Base-by-base conservation (phyloP, 2,329 filamentous ascomycete genomes). In the Aspergillus sp. region DNA sequence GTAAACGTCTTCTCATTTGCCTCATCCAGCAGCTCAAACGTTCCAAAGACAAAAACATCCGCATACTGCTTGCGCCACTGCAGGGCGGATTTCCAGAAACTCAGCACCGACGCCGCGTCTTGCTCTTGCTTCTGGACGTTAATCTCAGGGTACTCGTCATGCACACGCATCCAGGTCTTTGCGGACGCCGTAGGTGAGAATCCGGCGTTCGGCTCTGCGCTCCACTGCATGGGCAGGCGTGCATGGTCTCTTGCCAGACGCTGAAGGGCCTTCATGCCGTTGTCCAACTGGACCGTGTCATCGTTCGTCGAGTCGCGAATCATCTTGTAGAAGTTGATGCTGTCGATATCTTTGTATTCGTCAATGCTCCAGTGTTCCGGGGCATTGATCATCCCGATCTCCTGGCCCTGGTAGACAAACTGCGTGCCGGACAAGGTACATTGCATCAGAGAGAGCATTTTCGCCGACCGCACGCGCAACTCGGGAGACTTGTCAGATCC, bases 221-320 rank as follows among this genome's bases (percentile, higher is more conserved):
- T 81, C 89, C 89, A 92, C 69, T 90, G 88, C 75, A 92, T 87
- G 0, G 89, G 89, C 1, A 87, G 85, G 36, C 89, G 81, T 6
- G 85, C 85, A 71, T 92, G 89, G 73, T 92, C 90, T 18, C 89
- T 70, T 0, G 74, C 87, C 31, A 89, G 81, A 59, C 82, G 78
- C 63, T 86, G 82, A 54, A 90, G 76, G 45, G 84, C 78, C 9
- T 77, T 72, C 65, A 82, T 80, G 0, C 81, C 83, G 10, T 39
- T 61, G 42, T 80, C 76, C 12, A 75, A 76, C 1, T 85, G 72
- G 29, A 71, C 74, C 46, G 77, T 74, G 9, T 73, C 65, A 57
- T 78, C 70, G n/a, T 68, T 62, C 1, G 67, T 71, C 11, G 71
- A 52, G 71, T 73, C 56, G 69, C 66, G 61, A 67, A 85, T 78